A percentile compares a stretch with the other conserved stretches of the same genome.
Evolutionary conservation across 1,139 yeast species (phyloP).

Genomic region (Scheffersomyces titani): DNA sequence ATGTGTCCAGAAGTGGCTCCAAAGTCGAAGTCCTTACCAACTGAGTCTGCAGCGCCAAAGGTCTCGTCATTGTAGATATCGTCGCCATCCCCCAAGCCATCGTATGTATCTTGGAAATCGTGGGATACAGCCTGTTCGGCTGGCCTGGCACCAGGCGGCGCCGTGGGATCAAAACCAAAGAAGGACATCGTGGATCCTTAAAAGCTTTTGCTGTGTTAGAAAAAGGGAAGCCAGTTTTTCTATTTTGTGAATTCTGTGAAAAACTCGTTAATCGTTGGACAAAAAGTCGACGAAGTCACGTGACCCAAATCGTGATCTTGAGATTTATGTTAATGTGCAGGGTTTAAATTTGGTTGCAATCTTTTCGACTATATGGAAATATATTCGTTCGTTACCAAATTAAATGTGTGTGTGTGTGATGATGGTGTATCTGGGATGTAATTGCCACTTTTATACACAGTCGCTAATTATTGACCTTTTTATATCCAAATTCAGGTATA

Average conservation of each 20-base stretch:
- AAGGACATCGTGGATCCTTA: constrained; percentile 45
- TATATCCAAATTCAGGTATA: too few relatives aligned
- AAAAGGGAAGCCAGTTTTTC: too few relatives aligned
- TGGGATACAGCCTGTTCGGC: constrained; percentile 18
- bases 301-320: background rate
- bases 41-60: constrained; percentile 62
- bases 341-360: too few relatives aligned
- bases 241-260: background rate
- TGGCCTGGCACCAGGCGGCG: constrained; percentile 29
- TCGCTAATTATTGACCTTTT: too few relatives aligned
- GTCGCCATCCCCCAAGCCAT: constrained; percentile 77
- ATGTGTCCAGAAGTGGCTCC: constrained; percentile 41
- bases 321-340: background rate
- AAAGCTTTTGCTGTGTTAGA: background rate
- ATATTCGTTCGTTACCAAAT: too few relatives aligned
- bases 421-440: too few relatives aligned
- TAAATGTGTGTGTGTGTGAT: too few relatives aligned
- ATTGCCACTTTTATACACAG: too few relatives aligned
- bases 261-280: background rate
- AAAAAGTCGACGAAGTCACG: background rate
- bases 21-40: constrained; percentile 78
- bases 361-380: too few relatives aligned
- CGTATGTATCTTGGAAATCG: constrained; percentile 85
- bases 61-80: constrained; percentile 89
- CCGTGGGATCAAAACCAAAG: constrained; percentile 56